Conservation (phyloP, 2,329 filamentous ascomycete genomes). For the Coniochaeta hoffmannii region DNA sequence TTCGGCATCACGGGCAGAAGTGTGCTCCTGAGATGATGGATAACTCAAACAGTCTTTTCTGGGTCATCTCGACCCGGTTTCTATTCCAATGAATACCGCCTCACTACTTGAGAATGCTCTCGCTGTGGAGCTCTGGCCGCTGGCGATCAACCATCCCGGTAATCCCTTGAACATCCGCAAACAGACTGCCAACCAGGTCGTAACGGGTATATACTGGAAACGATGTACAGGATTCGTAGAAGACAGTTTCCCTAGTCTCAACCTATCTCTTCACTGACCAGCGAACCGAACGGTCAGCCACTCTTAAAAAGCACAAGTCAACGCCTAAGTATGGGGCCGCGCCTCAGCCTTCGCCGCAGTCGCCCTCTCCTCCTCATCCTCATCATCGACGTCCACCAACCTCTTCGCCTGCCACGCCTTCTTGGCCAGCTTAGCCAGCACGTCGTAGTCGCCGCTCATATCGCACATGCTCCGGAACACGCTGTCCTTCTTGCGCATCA, state of each 20-base stretch:
- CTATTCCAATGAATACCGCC: not conserved
- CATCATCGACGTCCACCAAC: constrained; percentile 29
- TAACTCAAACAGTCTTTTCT: not conserved
- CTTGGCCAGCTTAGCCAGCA: constrained; percentile 45
- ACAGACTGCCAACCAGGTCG: not conserved
- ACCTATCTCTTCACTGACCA: not conserved
- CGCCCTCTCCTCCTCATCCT: constrained; percentile 9
- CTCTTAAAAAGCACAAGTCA: not conserved
- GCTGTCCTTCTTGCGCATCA: constrained; percentile 65
- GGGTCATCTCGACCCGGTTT: not conserved
- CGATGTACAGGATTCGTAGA: not conserved
- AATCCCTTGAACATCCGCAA: not conserved
- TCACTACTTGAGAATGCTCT: not conserved
- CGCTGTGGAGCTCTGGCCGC: not conserved
- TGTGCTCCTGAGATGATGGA: not conserved
- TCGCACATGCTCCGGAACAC: constrained; percentile 58
- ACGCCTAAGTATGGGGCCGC: not conserved
- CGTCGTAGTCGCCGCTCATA: constrained; percentile 51
- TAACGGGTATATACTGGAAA: not conserved
- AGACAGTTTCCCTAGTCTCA: not conserved
- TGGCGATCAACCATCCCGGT: not conserved
- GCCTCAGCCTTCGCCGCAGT: not conserved
- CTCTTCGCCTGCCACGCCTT: constrained; percentile 36
- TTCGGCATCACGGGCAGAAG: too few species aligned
- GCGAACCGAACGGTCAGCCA: not conserved